These are phyloP conservation scores for Huntiella abstrusa DNA, from an alignment of 2,329 filamentous ascomycete genomes.

Conservation along the genomic window DNA sequence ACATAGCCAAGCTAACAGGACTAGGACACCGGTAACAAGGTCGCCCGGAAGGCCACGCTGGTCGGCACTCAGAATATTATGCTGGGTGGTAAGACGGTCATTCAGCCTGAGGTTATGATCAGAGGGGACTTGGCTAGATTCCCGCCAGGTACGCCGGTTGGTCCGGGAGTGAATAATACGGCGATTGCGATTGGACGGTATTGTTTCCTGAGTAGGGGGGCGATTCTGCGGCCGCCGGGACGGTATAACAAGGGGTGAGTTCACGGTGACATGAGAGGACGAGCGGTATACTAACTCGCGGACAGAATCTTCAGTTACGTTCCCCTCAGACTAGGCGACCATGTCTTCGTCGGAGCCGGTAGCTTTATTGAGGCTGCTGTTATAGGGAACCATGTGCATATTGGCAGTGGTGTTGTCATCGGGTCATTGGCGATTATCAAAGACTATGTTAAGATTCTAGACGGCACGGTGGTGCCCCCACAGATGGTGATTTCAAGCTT, in stretches of 20 bases:
- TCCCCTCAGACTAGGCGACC: constrained; percentile 81
- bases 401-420: constrained; percentile 59
- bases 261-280: background rate
- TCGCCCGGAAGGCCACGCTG: constrained; percentile 77
- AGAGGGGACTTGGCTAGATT: constrained; percentile 66
- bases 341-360: constrained; percentile 68
- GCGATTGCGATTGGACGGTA: constrained; percentile 82
- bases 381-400: constrained; percentile 70
- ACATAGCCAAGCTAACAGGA: constrained; percentile 4
- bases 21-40: constrained; percentile 95
- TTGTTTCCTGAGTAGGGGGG: constrained; percentile 67
- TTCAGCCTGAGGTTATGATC: constrained; percentile 87
- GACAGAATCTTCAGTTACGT: constrained; percentile 52
- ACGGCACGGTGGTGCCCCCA: constrained; percentile 64
- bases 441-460: constrained; percentile 76
- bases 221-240: constrained; percentile 64
- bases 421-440: constrained; percentile 83
- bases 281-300: background rate
- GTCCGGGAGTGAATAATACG: constrained; percentile 29
- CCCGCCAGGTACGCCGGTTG: constrained; percentile 23
- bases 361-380: constrained; percentile 67
- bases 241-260: constrained; percentile 55
- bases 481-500: constrained; percentile 89
- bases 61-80: constrained; percentile 97
- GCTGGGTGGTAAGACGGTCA: constrained; percentile 86